A percentile compares a stretch with the other conserved stretches of the same genome.
These are phyloP conservation scores for Alopecurus myosuroides DNA, from an alignment of 176 grass and related monocot genomes.

Conservation along the genomic window DNA sequence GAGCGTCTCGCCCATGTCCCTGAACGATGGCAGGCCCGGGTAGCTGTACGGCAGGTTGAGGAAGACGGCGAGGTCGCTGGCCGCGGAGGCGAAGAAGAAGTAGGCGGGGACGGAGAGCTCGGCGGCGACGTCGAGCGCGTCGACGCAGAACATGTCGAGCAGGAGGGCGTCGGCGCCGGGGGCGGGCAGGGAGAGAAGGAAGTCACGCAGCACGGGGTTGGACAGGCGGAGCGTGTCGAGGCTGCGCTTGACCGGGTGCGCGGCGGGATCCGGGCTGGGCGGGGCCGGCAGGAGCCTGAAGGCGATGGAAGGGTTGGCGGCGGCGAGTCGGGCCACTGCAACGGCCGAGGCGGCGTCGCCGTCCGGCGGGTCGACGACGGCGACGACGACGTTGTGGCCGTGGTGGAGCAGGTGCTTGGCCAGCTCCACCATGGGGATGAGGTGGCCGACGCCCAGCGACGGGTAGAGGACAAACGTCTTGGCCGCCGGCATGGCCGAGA, in stretches of 20 bases:
- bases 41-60: constrained; percentile 13
- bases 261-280: constrained; percentile 6
- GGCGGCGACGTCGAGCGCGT: constrained; percentile 24
- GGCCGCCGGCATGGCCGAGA: too few species aligned
- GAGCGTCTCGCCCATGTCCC: constrained; percentile 19
- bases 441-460: constrained; percentile 45
- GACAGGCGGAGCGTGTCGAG: constrained; percentile 25
- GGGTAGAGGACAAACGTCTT: constrained; percentile 57
- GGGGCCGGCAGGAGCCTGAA: constrained; percentile 34
- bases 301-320: constrained; percentile 30
- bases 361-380: constrained; percentile 34
- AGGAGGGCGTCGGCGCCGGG: constrained; percentile 33
- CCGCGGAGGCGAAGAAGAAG: constrained; percentile 21
- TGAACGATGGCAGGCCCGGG: background rate
- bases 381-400: constrained; percentile 31
- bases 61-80: constrained; percentile 9
- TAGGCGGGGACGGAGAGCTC: constrained; percentile 33
- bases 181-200: background rate
- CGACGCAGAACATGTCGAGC: constrained; percentile 57
- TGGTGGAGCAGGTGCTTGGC: constrained; percentile 40
- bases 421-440: constrained; percentile 61
- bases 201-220: constrained; percentile 10
- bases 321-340: constrained; percentile 8
- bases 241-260: constrained; percentile 5
- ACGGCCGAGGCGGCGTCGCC: constrained; percentile 11